Percentiles rank a stretch among this genome's conserved stretches.
Evolutionary conservation across 1,284 basidiomycete genomes (phyloP).

Genomic region (Tetrapyrgos nigripes): DNA sequence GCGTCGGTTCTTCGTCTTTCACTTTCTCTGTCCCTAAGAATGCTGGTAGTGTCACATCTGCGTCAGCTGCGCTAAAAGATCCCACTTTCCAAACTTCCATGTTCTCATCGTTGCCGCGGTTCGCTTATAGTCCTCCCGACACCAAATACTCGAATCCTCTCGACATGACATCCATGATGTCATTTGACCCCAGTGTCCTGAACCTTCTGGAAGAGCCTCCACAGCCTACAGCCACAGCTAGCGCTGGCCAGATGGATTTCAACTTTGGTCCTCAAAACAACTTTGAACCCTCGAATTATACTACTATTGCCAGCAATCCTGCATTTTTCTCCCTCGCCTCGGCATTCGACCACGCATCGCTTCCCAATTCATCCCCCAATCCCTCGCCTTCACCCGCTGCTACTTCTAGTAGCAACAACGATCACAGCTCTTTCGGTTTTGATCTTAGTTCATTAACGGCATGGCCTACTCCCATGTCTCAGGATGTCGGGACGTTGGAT

Average conservation of each 20-base stretch:
- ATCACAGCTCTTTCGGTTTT: conserved; percentile 43
- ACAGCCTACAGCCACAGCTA: conserved; percentile 55
- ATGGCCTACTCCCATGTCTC: conserved; percentile 40
- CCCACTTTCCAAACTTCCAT: conserved; percentile 26
- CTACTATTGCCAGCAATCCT: conserved; percentile 79
- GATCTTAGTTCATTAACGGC: conserved; percentile 45
- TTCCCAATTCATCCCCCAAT: conserved; percentile 27
- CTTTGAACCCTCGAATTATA: conserved; percentile 45
- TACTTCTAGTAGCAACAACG: conserved; percentile 26
- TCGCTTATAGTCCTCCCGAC: conserved; percentile 17
- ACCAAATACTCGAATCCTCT: conserved; percentile 49
- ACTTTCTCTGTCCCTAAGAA: conserved; percentile 73
- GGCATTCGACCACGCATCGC: conserved; percentile 52
- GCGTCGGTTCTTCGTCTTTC: conserved; percentile 52
- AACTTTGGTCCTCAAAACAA: conserved; percentile 51
- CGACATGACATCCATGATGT: conserved; percentile 67
- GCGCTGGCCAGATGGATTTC: conserved; percentile 68
- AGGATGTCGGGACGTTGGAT: conserved; percentile 50
- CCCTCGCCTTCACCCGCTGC: conserved; percentile 17
- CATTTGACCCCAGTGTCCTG: conserved; percentile 69
- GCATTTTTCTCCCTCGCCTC: conserved; percentile 83
- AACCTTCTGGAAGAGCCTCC: conserved; percentile 64
- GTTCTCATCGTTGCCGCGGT: conserved; percentile 23
- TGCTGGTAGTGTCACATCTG: conserved; percentile 31
- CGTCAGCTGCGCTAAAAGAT: conserved; percentile 22